Evolutionary conservation across 2,329 filamentous ascomycete species (phyloP).

Genomic region (Neonectria punicea): DNA sequence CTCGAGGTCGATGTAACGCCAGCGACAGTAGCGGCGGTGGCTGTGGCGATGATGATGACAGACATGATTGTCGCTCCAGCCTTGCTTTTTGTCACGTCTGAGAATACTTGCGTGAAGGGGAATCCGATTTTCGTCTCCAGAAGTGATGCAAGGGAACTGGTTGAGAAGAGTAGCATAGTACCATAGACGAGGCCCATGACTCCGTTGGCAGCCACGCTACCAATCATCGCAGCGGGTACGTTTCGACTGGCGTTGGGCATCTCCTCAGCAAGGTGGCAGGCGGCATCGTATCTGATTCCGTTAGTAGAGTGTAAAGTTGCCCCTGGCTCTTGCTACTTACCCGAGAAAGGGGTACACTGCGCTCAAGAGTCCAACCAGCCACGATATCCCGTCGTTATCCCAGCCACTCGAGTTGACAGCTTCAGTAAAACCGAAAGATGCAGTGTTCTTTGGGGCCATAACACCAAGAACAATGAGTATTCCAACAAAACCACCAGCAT

Average conservation of each 20-base stretch:
- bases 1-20: conserved; percentile 50
- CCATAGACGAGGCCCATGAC: conserved; percentile 56
- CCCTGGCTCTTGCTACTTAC: too few relatives aligned
- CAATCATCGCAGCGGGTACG: conserved; percentile 49
- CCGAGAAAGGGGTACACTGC: too few relatives aligned
- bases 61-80: conserved; percentile 45
- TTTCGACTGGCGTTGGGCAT: conserved; percentile 47
- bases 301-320: too few relatives aligned
- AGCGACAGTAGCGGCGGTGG: conserved; percentile 45
- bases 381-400: too few relatives aligned
- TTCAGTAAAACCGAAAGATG: too few relatives aligned
- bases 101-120: conserved; percentile 55
- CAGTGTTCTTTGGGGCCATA: too few relatives aligned
- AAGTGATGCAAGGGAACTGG: conserved; percentile 51
- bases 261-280: conserved; percentile 45
- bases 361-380: too few relatives aligned
- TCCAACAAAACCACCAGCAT: too few relatives aligned
- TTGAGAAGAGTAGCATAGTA: conserved; percentile 56
- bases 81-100: conserved; percentile 41
- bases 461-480: too few relatives aligned
- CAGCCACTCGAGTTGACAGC: too few relatives aligned
- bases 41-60: conserved; percentile 41
- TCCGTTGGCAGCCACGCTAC: conserved; percentile 53
- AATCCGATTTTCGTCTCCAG: conserved; percentile 54
- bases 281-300: too few relatives aligned